These are phyloP conservation scores for Exophiala bonariae DNA, from an alignment of 2,329 filamentous ascomycete genomes.

Conservation along the genomic window DNA sequence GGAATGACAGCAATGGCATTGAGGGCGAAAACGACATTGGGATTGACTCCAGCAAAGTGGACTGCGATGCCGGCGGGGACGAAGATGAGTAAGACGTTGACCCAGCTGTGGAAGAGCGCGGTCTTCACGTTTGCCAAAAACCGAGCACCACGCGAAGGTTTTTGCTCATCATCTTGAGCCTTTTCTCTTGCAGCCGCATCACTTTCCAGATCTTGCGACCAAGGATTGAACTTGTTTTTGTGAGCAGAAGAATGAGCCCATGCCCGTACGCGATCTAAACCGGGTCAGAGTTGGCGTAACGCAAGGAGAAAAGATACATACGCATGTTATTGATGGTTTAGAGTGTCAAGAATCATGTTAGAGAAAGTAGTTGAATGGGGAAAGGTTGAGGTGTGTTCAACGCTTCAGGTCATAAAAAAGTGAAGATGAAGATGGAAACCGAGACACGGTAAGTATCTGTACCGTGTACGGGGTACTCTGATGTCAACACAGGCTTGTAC, in stretches of 20 bases:
- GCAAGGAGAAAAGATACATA: not conserved
- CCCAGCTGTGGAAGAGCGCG: slow-evolving; percentile 77
- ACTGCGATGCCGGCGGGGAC: slow-evolving; percentile 79
- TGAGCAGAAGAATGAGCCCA: slow-evolving; percentile 27
- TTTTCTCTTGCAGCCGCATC: not conserved
- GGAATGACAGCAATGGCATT: slow-evolving; percentile 95
- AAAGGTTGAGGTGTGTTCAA: not conserved
- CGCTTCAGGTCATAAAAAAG: not conserved
- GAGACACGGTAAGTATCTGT: not conserved
- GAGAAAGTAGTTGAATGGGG: not conserved
- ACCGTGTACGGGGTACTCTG: too few species aligned
- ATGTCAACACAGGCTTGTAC: too few species aligned
- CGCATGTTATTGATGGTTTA: slow-evolving; percentile 15
- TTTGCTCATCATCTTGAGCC: slow-evolving; percentile 16
- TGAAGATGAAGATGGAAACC: not conserved
- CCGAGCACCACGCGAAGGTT: slow-evolving; percentile 14
- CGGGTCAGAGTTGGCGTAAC: slow-evolving; percentile 4
- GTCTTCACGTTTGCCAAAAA: slow-evolving; percentile 48
- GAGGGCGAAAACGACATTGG: slow-evolving; percentile 73
- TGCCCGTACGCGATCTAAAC: slow-evolving; percentile 22
- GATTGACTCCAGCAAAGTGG: slow-evolving; percentile 62
- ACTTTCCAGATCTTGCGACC: slow-evolving; percentile 13
- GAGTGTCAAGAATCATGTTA: not conserved
- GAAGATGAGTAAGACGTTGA: slow-evolving; percentile 77
- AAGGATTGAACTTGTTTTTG: slow-evolving; percentile 27